Conservation (phyloP, 805 yeast species). For the Candida michaelii region DNA sequence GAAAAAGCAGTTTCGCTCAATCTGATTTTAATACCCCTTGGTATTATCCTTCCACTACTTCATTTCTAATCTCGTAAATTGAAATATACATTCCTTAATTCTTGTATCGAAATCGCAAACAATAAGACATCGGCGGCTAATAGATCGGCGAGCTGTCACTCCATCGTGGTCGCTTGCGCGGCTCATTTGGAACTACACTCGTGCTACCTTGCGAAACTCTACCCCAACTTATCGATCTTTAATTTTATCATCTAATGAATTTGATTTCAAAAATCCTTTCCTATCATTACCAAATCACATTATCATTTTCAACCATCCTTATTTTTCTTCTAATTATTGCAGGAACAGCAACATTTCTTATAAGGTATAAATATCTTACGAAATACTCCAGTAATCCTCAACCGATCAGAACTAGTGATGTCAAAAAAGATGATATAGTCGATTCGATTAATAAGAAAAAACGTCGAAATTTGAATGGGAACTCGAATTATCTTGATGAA, state of each 20-base stretch:
- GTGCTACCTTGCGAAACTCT: background rate
- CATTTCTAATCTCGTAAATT: no score
- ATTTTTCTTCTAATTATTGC: constrained; percentile 28
- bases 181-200: background rate
- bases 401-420: constrained; percentile 8
- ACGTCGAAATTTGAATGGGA: constrained; percentile 39
- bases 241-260: background rate
- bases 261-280: constrained; percentile 23
- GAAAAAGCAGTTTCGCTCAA: no score
- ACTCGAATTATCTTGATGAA: constrained; percentile 78
- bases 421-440: constrained; percentile 17
- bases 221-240: constrained; percentile 7
- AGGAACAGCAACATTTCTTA: constrained; percentile 42
- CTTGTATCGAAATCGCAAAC: no score
- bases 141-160: background rate
- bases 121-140: no score
- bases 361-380: constrained; percentile 64
- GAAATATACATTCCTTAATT: no score
- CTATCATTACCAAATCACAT: constrained; percentile 47
- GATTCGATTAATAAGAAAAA: constrained; percentile 20
- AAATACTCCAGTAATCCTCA: constrained; percentile 46
- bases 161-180: background rate
- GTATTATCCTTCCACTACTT: no score
- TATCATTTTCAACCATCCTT: constrained; percentile 50
- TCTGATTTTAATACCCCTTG: no score